A percentile compares a stretch with the other conserved stretches of the same genome.
Conservation (phyloP, 1,284 basidiomycete species). For the Albatrellus sp. region DNA sequence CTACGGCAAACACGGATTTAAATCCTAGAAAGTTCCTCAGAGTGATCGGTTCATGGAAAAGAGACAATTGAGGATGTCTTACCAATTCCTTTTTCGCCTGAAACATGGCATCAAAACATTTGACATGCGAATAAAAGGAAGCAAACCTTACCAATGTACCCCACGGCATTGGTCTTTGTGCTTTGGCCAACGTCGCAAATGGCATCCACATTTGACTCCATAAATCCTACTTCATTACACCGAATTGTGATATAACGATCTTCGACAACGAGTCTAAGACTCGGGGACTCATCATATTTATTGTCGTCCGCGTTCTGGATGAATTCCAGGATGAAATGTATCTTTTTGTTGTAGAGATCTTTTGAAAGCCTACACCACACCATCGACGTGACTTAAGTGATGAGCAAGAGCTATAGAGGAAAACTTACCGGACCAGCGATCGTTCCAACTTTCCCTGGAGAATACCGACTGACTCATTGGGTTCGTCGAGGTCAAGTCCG, state of each 20-base stretch:
- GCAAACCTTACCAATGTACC: conserved; percentile 14
- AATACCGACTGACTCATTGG: no score
- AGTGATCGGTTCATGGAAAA: not conserved
- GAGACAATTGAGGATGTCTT: not conserved
- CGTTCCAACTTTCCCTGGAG: no score
- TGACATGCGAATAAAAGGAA: not conserved
- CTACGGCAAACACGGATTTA: conserved; percentile 16
- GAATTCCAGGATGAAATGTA: conserved; percentile 16
- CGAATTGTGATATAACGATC: conserved; percentile 6
- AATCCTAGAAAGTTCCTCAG: conserved; percentile 7
- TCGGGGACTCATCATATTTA: conserved; percentile 9
- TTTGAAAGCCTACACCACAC: conserved; percentile 11
- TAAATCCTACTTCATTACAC: conserved; percentile 16
- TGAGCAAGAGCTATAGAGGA: no score
- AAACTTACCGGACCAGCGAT: no score
- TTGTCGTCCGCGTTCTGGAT: conserved; percentile 18
- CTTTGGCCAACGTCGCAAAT: conserved; percentile 15
- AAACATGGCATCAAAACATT: not conserved
- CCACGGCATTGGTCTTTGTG: conserved; percentile 12
- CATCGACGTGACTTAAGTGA: not conserved
- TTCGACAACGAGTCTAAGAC: conserved; percentile 10
- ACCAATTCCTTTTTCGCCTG: conserved; percentile 18
- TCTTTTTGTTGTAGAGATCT: conserved; percentile 14
- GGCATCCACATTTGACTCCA: conserved; percentile 12
- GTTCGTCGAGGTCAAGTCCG: no score